Base-by-base conservation (phyloP, 257 asterid genomes). In the Gentiana straminea region DNA sequence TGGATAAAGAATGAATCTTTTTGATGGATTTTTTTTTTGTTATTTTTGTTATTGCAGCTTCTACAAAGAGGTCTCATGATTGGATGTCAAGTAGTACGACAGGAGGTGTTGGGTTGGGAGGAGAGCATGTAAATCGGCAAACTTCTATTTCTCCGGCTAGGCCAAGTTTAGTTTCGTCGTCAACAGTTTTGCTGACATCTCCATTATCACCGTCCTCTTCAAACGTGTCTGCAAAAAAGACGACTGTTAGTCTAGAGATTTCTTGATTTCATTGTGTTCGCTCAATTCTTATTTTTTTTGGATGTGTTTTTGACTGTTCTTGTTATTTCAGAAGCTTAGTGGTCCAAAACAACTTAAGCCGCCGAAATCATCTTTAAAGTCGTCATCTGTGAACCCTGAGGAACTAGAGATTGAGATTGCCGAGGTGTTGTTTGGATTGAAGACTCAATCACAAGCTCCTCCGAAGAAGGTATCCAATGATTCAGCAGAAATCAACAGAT, bases 341-440 rank as follows among this genome's bases (percentile, higher is more conserved):
- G 80, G 94, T 41, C 70, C 71, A n/a, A 82, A 83, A 70, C 87
- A 81, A 76, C 83, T 61, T 1, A 86, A 85, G 72, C 97, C 94
- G 4, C 89, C 86, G 0, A 85, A 83, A 54, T 80, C 72, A n/a
- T 69, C 90, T 2, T 64, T 82, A 4, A 91, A 84, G 66, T 76
- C 86, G 2, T 70, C 79, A 41, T 81, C 95, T 7, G 73, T 86
- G 38, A 81, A 81, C 70, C 93, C 90, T 0, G 98, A 91, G 75
- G 95, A 88, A 73, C 62, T 88, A 4, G 99, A 92, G 86, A 77
- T 92, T 41, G 99, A 92, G 68, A 88, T 92, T 36, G 99, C 99
- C 1, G 95, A 88, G 78, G 97, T 92, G 5, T 60, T 92, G 63
- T 88, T 67, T 49, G 99, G 91, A 1, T 59, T 92, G 86, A 91